Conservation (phyloP, 2,329 filamentous ascomycete species). For the Aspergillus tubingensis region DNA sequence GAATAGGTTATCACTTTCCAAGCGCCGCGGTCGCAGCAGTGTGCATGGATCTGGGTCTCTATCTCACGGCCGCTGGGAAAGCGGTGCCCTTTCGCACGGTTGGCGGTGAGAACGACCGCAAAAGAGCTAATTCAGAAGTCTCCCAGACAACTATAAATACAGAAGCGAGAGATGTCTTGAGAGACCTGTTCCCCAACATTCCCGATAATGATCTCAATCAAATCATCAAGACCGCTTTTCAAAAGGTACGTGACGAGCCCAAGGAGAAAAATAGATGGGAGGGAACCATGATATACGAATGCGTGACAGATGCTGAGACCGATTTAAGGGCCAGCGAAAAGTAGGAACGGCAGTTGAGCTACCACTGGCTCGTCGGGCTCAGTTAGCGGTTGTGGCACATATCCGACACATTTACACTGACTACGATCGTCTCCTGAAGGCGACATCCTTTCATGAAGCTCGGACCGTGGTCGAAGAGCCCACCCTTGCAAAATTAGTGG, state of each 20-base stretch:
- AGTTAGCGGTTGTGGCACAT: constrained; percentile 63
- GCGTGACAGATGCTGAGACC: constrained; percentile 22
- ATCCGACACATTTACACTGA: constrained; percentile 64
- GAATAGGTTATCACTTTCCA: constrained; percentile 65
- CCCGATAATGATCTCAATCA: constrained; percentile 58
- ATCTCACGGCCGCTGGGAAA: constrained; percentile 51
- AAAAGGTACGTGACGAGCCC: constrained; percentile 48
- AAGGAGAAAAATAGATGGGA: not conserved
- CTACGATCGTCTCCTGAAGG: constrained; percentile 60
- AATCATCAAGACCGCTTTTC: constrained; percentile 63
- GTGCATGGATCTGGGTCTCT: constrained; percentile 52
- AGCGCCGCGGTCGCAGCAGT: constrained; percentile 60
- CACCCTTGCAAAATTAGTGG: constrained; percentile 58
- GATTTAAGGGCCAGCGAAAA: constrained; percentile 53
- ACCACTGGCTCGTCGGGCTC: constrained; percentile 58
- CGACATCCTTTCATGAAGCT: constrained; percentile 56
- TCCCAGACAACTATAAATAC: constrained; percentile 53
- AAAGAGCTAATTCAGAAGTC: constrained; percentile 33
- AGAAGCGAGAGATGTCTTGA: constrained; percentile 61
- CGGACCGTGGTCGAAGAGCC: constrained; percentile 57
- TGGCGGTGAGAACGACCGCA: constrained; percentile 26
- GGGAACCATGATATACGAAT: not conserved
- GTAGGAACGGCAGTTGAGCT: constrained; percentile 60
- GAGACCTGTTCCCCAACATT: constrained; percentile 65
- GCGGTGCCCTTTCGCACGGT: constrained; percentile 42